Evolutionary conservation across 768 basidiomycete genomes (phyloP).

Genomic region (Rhizopogon vesiculosus): DNA sequence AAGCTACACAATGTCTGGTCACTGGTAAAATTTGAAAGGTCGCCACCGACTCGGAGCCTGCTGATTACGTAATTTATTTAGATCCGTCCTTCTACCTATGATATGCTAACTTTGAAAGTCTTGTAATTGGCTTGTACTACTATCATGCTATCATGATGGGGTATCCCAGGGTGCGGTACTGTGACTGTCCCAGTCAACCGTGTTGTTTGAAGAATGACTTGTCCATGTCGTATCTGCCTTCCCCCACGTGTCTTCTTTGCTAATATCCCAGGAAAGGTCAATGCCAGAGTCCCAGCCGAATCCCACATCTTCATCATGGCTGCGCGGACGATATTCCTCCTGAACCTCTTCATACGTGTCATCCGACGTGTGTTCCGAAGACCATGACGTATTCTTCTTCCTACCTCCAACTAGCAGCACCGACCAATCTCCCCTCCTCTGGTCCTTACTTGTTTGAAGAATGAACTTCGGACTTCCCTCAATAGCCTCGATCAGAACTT

Average conservation of each 20-base stretch:
- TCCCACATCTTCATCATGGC: background rate
- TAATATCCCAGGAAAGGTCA: background rate
- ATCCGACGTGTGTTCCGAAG: background rate
- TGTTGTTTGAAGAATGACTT: background rate
- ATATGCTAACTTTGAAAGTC: background rate
- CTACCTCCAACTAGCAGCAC: constrained; percentile 22
- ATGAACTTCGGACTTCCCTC: constrained; percentile 21
- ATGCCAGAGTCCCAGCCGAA: background rate
- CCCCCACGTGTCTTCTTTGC: background rate
- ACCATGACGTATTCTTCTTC: constrained; percentile 6
- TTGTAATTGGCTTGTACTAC: background rate
- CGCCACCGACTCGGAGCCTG: too few species aligned
- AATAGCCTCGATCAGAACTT: constrained; percentile 20
- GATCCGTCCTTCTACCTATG: background rate
- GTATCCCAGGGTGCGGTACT: background rate
- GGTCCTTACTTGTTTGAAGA: constrained; percentile 14
- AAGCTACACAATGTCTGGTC: too few species aligned
- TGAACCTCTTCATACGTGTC: background rate
- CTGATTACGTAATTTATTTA: background rate
- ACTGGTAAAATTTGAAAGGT: too few species aligned
- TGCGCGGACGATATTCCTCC: background rate
- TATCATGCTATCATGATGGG: background rate
- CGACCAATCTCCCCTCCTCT: constrained; percentile 23
- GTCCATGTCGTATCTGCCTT: background rate
- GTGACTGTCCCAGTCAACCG: background rate